Evolutionary conservation across 257 asterid species (phyloP), one percentile per base, ranked within the genome.

Genomic region (Hygrophila difformis): DNA sequence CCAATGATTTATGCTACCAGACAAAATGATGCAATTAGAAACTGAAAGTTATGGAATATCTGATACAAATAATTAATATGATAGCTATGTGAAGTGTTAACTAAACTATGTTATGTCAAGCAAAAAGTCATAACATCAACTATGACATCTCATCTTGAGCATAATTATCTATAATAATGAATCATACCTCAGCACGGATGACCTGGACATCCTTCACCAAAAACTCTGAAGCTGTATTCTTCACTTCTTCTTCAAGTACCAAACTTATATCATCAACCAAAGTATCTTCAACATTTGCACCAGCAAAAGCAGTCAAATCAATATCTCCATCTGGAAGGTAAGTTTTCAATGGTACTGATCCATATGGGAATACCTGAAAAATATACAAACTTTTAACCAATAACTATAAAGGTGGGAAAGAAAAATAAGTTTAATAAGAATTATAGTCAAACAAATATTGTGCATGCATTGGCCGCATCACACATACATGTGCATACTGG

Each of bases 271-370:
- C 79, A 31, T 72, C 57, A 5, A 61, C 89, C 61, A 82, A 60
- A 22, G 46, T 47, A 35, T 85, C 94, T 72, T 86, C 99, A 7
- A 55, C 35, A 53, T 59, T 61, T 49, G 65, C 55, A 49, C 79
- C 81, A 51, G 83, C 79, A 57, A 91, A 78, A 42, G 75, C 77
- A 44, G 99, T 86, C 62, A 91, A 69, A 60, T 91, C 99, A 47
- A 91, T 86, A 63, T 91, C 99, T 63, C 99, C 99, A 62, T 86
- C 96, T 1, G 99, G 96, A 47, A 91, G 93, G 69, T 80, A 91
- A 22, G 95, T 91, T 70, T 76, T 91, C 49, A 91, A 61, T 15
- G 99, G 96, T 59, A 91, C 95, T 12, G 99, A 91, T 41, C 99
- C 95, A 45, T 86, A 91, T 24, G 93, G 79, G 45, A 82, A 75